A percentile compares a stretch with the other conserved stretches of the same genome.
Conservation (phyloP, 352 stramenopile genomes). For the Globisporangium okanoganense region DNA sequence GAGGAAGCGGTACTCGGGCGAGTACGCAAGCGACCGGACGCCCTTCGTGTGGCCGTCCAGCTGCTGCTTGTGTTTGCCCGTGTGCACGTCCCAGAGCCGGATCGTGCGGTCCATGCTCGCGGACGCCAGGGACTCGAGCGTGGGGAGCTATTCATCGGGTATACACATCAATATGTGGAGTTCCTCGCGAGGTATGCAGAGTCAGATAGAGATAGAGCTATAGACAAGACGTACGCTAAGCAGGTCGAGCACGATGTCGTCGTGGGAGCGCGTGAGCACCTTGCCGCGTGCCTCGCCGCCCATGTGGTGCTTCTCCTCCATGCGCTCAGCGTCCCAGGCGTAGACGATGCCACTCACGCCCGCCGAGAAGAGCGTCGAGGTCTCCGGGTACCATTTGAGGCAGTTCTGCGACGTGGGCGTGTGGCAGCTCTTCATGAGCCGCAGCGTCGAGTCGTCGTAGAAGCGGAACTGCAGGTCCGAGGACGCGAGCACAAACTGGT, state of each 20-base stretch:
- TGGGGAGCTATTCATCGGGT: slow-evolving; percentile 39
- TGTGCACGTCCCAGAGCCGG: slow-evolving; percentile 86
- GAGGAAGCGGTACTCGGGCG: slow-evolving; percentile 81
- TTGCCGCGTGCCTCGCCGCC: slow-evolving; percentile 48
- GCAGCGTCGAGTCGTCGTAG: slow-evolving; percentile 72
- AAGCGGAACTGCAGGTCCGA: slow-evolving; percentile 82
- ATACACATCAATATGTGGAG: no score
- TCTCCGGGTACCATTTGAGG: slow-evolving; percentile 73
- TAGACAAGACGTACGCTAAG: slow-evolving; percentile 40
- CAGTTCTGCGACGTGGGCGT: slow-evolving; percentile 80
- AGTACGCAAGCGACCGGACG: slow-evolving; percentile 77
- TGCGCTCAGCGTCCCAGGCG: slow-evolving; percentile 78
- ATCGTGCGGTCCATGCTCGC: slow-evolving; percentile 89
- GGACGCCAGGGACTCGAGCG: slow-evolving; percentile 77
- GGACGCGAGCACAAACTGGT: slow-evolving; percentile 77
- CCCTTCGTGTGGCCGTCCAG: slow-evolving; percentile 84
- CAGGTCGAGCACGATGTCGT: slow-evolving; percentile 85
- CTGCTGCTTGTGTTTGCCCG: slow-evolving; percentile 81
- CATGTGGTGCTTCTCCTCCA: slow-evolving; percentile 86
- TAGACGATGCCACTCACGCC: slow-evolving; percentile 82
- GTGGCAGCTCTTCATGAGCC: slow-evolving; percentile 74
- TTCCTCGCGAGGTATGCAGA: not conserved
- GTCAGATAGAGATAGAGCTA: not conserved
- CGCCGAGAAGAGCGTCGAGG: slow-evolving; percentile 70
- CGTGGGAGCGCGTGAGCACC: slow-evolving; percentile 73